A percentile compares a stretch with the other conserved stretches of the same genome.
phyloP scores from a whole-genome alignment of 164 flowering plant genomes.

The Kalanchoe fedtschenkoi region DNA sequence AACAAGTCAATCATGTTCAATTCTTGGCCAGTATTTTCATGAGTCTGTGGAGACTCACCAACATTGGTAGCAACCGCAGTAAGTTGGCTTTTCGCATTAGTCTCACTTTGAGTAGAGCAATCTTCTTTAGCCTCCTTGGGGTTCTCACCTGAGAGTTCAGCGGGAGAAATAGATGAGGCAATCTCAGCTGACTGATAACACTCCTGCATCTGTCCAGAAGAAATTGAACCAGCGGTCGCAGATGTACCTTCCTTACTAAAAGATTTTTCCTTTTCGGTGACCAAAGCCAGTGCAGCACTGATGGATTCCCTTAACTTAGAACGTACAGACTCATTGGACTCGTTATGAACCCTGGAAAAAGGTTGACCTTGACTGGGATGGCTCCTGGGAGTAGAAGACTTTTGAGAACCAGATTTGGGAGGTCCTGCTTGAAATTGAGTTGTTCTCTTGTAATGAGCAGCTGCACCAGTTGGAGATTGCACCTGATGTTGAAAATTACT shows the following conservation, averaged over 20 bases:
- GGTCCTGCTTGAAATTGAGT: conserved; percentile 18
- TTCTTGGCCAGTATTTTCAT: conserved; percentile 25
- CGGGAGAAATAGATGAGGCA: background rate
- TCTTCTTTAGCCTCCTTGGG: conserved; percentile 20
- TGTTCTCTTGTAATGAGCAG: conserved; percentile 19
- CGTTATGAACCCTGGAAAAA: conserved; percentile 31
- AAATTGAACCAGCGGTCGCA: background rate
- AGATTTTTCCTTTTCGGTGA: conserved; percentile 25
- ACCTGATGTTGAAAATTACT: conserved; percentile 14
- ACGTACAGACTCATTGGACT: conserved; percentile 62
- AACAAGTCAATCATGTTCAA: conserved; percentile 31
- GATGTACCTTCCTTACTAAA: conserved; percentile 6
- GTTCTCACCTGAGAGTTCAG: background rate
- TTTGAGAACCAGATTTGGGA: conserved; percentile 19
- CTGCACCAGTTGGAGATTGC: conserved; percentile 11
- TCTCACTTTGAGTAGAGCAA: conserved; percentile 9
- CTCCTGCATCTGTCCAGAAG: background rate
- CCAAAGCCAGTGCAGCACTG: conserved; percentile 70
- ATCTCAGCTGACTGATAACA: background rate
- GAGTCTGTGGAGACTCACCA: conserved; percentile 11
- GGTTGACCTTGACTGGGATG: conserved; percentile 23
- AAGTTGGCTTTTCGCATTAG: conserved; percentile 15
- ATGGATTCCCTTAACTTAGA: conserved; percentile 80
- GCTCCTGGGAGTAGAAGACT: conserved; percentile 14
- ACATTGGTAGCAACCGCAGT: conserved; percentile 13